These are phyloP conservation scores for Phyllosticta paracitricarpa DNA, from an alignment of 2,329 filamentous ascomycete genomes.

Conservation along the genomic window DNA sequence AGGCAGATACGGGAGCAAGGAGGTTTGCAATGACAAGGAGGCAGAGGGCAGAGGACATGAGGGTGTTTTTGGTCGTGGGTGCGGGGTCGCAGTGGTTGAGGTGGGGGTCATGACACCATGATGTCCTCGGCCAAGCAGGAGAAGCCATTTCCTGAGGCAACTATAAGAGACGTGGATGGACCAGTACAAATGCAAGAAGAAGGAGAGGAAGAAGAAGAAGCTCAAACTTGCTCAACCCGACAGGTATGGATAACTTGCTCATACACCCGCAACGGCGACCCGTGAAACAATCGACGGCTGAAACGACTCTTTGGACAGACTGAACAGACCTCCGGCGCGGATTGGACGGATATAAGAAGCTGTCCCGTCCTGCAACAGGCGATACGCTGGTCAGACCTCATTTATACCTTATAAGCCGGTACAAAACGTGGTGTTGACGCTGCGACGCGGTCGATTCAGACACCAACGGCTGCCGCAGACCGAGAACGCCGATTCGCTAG, in stretches of 20 bases:
- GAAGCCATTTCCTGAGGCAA: background rate
- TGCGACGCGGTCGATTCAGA: background rate
- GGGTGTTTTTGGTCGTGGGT: background rate
- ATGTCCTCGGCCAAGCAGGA: background rate
- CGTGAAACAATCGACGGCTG: conserved; percentile 1
- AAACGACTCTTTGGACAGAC: background rate
- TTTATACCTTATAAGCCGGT: background rate
- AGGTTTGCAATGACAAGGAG: conserved; percentile 2
- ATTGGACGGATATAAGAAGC: background rate
- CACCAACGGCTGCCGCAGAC: background rate
- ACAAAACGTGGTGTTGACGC: background rate
- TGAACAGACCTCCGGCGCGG: background rate
- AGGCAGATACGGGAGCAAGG: conserved; percentile 3
- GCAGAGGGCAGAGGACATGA: background rate
- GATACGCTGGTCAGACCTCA: background rate
- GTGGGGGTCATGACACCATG: conserved; percentile 4
- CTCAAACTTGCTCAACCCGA: conserved; percentile 11
- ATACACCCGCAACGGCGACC: background rate
- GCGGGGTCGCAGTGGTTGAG: conserved; percentile 2
- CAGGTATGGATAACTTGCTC: conserved; percentile 4
- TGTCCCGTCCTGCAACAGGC: background rate
- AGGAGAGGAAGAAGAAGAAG: background rate
- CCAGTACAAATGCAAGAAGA: too few species aligned
- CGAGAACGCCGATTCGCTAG: background rate
- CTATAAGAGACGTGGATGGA: background rate